A percentile compares a stretch with the other conserved stretches of the same genome.
Evolutionary conservation across 2,329 filamentous ascomycete genomes (phyloP).

Genomic region (Chaetomiaceae sp.): DNA sequence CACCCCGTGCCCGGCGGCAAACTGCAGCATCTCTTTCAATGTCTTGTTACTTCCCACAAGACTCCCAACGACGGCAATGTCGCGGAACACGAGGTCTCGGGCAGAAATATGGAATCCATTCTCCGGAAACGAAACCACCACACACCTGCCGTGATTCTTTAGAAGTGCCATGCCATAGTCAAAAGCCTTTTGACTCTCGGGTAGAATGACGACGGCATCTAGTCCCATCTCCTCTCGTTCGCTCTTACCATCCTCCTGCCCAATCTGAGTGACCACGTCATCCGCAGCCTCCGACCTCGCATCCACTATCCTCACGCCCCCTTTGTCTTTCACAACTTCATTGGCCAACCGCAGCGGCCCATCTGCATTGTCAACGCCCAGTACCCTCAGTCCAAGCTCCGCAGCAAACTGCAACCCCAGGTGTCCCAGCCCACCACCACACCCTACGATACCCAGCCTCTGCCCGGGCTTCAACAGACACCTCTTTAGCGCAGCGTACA

Average conservation of each 20-base stretch:
- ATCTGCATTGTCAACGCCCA: conserved; percentile 38
- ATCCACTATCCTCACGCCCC: conserved; percentile 36
- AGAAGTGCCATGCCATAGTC: conserved; percentile 43
- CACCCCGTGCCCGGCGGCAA: conserved; percentile 34
- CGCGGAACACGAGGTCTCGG: conserved; percentile 40
- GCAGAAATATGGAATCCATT: conserved; percentile 40
- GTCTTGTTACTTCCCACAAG: conserved; percentile 39
- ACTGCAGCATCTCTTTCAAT: conserved; percentile 38
- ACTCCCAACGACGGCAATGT: conserved; percentile 40
- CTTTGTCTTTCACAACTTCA: conserved; percentile 22
- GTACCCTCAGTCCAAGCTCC: conserved; percentile 32
- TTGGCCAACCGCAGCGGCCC: conserved; percentile 33
- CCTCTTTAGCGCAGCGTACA: conserved; percentile 39
- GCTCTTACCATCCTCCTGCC: conserved; percentile 34
- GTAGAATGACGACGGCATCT: conserved; percentile 43
- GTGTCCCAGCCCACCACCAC: conserved; percentile 32
- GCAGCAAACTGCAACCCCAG: conserved; percentile 29
- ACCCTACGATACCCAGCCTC: conserved; percentile 38
- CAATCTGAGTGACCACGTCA: conserved; percentile 28
- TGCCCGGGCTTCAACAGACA: conserved; percentile 31
- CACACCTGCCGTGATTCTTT: conserved; percentile 41
- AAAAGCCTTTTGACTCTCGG: conserved; percentile 44
- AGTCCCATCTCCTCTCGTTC: conserved; percentile 39
- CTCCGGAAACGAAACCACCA: conserved; percentile 44
- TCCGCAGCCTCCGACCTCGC: conserved; percentile 30